These are phyloP conservation scores for Salicornia ramosissima DNA, from an alignment of 148 eudicot genomes.

Conservation along the genomic window DNA sequence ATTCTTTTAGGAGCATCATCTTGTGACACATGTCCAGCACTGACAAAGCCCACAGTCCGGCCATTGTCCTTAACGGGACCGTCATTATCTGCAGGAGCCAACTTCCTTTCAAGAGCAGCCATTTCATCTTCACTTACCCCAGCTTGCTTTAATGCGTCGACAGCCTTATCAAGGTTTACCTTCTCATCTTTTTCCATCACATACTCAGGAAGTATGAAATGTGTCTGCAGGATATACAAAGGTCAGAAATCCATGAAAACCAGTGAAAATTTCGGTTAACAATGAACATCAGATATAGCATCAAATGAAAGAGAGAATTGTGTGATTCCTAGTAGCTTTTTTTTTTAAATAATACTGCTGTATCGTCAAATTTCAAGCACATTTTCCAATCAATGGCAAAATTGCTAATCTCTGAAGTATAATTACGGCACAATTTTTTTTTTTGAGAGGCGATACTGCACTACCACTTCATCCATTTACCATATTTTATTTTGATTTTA, in stretches of 20 bases:
- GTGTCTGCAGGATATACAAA: conserved; percentile 45
- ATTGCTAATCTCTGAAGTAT: not conserved
- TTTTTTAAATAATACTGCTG: not conserved
- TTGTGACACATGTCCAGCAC: conserved; percentile 67
- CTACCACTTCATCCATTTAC: too few species aligned
- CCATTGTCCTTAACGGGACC: conserved; percentile 27
- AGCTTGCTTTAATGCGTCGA: conserved; percentile 53
- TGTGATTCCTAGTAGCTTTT: not conserved
- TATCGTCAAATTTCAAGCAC: not conserved
- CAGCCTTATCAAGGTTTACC: conserved; percentile 49
- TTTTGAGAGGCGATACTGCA: too few species aligned
- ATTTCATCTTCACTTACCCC: conserved; percentile 69
- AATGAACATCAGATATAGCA: not conserved
- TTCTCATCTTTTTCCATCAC: conserved; percentile 71
- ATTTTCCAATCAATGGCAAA: not conserved
- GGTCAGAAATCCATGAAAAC: conserved; percentile 1
- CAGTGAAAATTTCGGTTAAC: not conserved
- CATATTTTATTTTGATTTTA: too few species aligned
- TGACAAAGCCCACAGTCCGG: conserved; percentile 65
- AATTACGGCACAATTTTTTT: too few species aligned
- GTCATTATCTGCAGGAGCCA: conserved; percentile 45
- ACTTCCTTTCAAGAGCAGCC: conserved; percentile 80
- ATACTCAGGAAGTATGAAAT: conserved; percentile 79
- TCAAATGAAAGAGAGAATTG: not conserved
- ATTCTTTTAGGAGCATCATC: conserved; percentile 29